Conservation (phyloP, 345 rosid species). For the Hevea brasiliensis region DNA sequence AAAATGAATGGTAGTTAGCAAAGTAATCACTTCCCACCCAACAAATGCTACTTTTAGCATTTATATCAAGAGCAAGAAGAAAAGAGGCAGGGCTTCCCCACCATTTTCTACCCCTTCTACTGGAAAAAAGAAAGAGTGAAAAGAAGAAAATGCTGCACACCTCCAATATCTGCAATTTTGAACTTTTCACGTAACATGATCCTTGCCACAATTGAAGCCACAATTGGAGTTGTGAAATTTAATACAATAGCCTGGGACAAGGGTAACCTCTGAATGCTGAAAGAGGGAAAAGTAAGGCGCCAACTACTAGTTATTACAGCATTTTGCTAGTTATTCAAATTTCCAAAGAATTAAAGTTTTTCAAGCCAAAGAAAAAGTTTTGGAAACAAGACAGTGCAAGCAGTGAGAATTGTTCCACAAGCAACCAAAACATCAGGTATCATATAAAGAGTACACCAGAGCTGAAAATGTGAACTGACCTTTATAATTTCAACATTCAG, state of each 20-base stretch:
- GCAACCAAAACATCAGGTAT: not conserved
- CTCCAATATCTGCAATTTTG: constrained; percentile 74
- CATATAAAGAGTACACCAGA: not conserved
- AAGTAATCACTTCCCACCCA: constrained; percentile 22
- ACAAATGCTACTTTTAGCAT: constrained; percentile 7
- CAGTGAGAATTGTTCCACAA: not conserved
- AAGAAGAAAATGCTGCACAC: constrained; percentile 32
- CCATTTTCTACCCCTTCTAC: not conserved
- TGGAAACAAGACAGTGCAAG: constrained; percentile 3
- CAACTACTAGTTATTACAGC: constrained; percentile 5
- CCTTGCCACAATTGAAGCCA: constrained; percentile 77
- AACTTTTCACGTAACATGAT: constrained; percentile 68
- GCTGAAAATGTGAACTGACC: not conserved
- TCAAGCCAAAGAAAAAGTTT: constrained; percentile 4
- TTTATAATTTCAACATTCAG: not conserved
- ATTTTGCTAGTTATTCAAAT: constrained; percentile 3
- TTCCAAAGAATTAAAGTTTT: constrained; percentile 6
- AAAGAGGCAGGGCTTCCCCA: not conserved
- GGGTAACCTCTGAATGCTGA: constrained; percentile 84
- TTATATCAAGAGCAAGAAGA: not conserved
- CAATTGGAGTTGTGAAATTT: constrained; percentile 75
- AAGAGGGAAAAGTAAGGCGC: constrained; percentile 23
- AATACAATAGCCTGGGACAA: constrained; percentile 69
- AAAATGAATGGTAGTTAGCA: constrained; percentile 26
- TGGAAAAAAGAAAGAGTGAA: constrained; percentile 1